Evolutionary conservation across 257 asterid genomes (phyloP), one percentile per base, ranked within the genome.

Genomic region (Nyctanthes arbortristis): DNA sequence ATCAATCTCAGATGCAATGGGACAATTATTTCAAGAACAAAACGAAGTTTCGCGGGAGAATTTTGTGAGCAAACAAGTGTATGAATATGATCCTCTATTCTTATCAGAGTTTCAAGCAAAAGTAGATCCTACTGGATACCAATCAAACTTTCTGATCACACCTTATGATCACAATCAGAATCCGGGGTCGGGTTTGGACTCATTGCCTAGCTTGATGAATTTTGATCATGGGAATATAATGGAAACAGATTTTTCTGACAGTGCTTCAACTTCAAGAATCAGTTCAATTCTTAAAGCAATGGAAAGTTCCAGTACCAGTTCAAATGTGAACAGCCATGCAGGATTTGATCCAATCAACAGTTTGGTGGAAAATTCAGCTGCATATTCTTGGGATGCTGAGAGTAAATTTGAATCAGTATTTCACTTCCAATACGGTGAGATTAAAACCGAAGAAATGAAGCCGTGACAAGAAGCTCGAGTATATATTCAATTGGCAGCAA

Each of bases 11-110:
- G 40, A 61, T 5, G 73, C 64, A 40, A 66, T 58, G 69, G 69
- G 63, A 22, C 59, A 77, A 36, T 11, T 70, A 14, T 69, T 54
- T 73, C 60, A 69, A 40, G 66, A 69, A 75, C 28, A 35, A n/a
- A 36, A 61, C 6, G 78, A 69, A 29, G 59, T 61, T 54, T 74
- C 81, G 36, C 71, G 63, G 55, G 74, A 58, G 32, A 66, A 63
- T 43, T 30, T 57, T 25, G 63, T 68, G n/a, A 43, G 62, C 63
- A 81, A 88, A 52, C 84, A 81, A 69, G 24, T 43, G 10, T 43
- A 43, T n/a, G 79, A 72, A 7, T 84, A 74, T 58, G 96, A 87
- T 65, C 95, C 96, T 37, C 77, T 87, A 31, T 85, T 82, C 78
- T 72, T 87, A 67, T 69, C 79, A 1, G 89, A 85, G 3, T 84